Evolutionary conservation across 345 rosid genomes (phyloP).

Genomic region (Balakata baccata): DNA sequence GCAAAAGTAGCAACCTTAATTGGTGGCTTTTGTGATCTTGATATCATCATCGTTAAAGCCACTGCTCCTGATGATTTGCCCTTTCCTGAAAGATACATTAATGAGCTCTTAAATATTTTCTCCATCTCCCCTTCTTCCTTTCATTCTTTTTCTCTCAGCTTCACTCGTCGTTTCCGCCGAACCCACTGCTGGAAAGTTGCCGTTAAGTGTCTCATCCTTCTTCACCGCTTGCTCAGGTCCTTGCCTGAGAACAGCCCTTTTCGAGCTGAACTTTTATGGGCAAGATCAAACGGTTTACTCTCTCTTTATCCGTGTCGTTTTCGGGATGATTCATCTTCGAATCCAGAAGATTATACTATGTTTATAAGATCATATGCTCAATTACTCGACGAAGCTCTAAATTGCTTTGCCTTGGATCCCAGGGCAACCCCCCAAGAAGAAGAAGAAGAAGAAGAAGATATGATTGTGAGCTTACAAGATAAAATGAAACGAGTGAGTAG

Average conservation of each 20-base stretch:
- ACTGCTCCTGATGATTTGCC: slow-evolving; percentile 46
- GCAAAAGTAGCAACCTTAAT: slow-evolving; percentile 46
- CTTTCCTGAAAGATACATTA: slow-evolving; percentile 36
- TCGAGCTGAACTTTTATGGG: slow-evolving; percentile 33
- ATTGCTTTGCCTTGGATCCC: slow-evolving; percentile 22
- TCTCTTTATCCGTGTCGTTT: slow-evolving; percentile 44
- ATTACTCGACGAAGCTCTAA: slow-evolving; percentile 46
- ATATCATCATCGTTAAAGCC: slow-evolving; percentile 41
- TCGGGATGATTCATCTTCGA: slow-evolving; percentile 43
- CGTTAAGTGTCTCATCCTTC: slow-evolving; percentile 50
- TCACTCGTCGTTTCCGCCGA: slow-evolving; percentile 36
- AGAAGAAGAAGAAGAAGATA: neutral
- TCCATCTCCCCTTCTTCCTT: slow-evolving; percentile 37
- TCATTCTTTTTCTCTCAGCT: slow-evolving; percentile 37
- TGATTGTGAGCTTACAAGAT: neutral
- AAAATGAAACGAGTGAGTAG: slow-evolving; percentile 28
- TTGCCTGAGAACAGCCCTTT: slow-evolving; percentile 41
- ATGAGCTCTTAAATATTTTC: slow-evolving; percentile 41
- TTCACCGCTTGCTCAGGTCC: slow-evolving; percentile 44
- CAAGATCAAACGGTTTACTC: slow-evolving; percentile 31
- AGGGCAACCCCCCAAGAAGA: neutral
- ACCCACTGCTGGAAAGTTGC: slow-evolving; percentile 58
- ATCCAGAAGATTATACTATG: slow-evolving; percentile 32
- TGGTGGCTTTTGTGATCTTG: slow-evolving; percentile 41
- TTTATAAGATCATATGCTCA: slow-evolving; percentile 42